Conservation (phyloP, 495 filamentous ascomycete genomes). For the Cetradonia linearis region DNA sequence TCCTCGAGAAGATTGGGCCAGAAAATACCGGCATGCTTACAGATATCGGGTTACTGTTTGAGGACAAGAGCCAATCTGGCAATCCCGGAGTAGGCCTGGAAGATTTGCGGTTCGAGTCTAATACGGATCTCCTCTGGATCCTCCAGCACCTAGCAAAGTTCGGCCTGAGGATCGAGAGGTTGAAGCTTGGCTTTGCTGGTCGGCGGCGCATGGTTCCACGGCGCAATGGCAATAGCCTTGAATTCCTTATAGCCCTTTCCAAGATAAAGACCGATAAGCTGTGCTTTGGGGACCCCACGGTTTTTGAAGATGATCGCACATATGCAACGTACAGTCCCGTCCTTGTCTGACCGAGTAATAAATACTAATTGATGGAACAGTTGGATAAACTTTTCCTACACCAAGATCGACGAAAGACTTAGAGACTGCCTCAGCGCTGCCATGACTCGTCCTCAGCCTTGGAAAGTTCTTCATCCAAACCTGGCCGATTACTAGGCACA, state of each 20-base stretch:
- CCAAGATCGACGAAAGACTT: neutral
- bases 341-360: neutral
- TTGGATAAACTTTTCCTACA: too few species aligned
- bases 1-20: constrained; percentile 19
- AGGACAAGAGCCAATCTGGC: constrained; percentile 15
- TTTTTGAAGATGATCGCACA: neutral
- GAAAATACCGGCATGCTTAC: constrained; percentile 16
- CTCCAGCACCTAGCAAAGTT: constrained; percentile 11
- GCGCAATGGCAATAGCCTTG: neutral
- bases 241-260: constrained; percentile 12
- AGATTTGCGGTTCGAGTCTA: constrained; percentile 16
- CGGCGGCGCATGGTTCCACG: constrained; percentile 13
- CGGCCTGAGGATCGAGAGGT: constrained; percentile 13
- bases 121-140: constrained; percentile 17
- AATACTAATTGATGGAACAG: neutral
- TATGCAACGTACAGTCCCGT: neutral
- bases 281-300: neutral
- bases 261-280: constrained; percentile 16
- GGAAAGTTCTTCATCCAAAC: constrained; percentile 9
- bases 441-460: constrained; percentile 11
- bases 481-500: neutral
- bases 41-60: constrained; percentile 12
- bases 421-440: neutral
- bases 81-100: constrained; percentile 11
- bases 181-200: constrained; percentile 19